Base-by-base conservation (phyloP, 164 flowering plant genomes). In the Kingdonia uniflora region DNA sequence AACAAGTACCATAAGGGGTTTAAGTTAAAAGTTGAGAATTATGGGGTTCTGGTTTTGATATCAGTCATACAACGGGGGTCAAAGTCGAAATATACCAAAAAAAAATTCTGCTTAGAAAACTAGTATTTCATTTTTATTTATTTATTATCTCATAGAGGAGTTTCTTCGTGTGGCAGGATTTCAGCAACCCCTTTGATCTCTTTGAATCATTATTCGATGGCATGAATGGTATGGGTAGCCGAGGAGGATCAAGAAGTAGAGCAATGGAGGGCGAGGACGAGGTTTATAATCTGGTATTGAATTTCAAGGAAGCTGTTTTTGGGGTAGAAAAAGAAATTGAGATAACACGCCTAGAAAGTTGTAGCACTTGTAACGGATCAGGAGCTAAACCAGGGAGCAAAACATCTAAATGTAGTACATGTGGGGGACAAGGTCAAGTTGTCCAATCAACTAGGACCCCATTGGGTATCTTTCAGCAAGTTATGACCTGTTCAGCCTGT, bases 381-480 rank as follows among this genome's bases (percentile, higher is more conserved):
- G 98, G 98, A 14, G 88, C 96, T 13, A 92, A 88, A 66, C 84
- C 96, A 20, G 95, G 95, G 57, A 88, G 87, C 10, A 66, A 63
- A 47, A 75, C 97, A 17, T 40, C 83, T 20, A 77, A 55, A 53
- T 92, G 98, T 53, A 73, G 61, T 58, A 76, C 95, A 1, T 92
- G 98, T 56, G 88, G 96, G 25, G 98, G 98, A 13, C 91, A 88
- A 64, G 98, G 98, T 5, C 96, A 85, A 71, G 96, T 88, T 25
- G 67, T 88, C 38, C 70, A 80, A 21, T 80, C 96, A 6, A 79
- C 87, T 3, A 73, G 95, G 61, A 86, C 98, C 12, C 95, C 98
- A 15, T 62, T 88, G 37, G 96, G 98, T n/a, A 71, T 84, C 46
- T 79, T 88, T 67, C 98, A 92, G 66, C 96, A 88, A 71, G 90